These are phyloP conservation scores for Purshia tridentata DNA, from an alignment of 306 rosid genomes.

Conservation along the genomic window DNA sequence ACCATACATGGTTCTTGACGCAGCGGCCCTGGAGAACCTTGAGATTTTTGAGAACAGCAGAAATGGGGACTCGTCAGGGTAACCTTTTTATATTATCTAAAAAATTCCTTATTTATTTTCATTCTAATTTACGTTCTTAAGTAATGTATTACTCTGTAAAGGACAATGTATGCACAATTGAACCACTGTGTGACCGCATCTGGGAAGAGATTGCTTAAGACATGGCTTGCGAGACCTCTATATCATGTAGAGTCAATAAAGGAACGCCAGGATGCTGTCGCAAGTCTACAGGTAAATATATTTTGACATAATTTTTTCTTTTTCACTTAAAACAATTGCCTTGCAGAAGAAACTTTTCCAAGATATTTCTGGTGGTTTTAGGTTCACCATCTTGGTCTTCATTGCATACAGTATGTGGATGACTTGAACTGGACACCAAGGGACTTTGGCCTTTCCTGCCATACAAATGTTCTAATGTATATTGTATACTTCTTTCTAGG, in stretches of 20 bases:
- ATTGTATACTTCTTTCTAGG: slow-evolving; percentile 49
- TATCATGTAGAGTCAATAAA: slow-evolving; percentile 62
- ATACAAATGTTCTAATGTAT: slow-evolving; percentile 14
- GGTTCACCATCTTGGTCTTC: background rate
- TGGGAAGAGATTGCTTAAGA: slow-evolving; percentile 88
- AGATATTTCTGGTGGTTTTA: background rate
- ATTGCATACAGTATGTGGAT: background rate
- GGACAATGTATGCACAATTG: slow-evolving; percentile 82
- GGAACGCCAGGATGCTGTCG: slow-evolving; percentile 85
- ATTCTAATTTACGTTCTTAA: slow-evolving; percentile 34
- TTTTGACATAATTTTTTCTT: slow-evolving; percentile 9
- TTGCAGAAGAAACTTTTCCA: background rate
- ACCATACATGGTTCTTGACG: slow-evolving; percentile 91
- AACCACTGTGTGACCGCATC: slow-evolving; percentile 91
- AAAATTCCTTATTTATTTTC: slow-evolving; percentile 1
- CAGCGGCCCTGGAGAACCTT: slow-evolving; percentile 91
- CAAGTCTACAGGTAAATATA: slow-evolving; percentile 63
- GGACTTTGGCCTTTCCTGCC: background rate
- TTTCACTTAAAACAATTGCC: background rate
- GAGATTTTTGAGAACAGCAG: slow-evolving; percentile 90
- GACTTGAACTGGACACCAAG: background rate
- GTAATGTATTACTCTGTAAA: slow-evolving; percentile 34
- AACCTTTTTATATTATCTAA: slow-evolving; percentile 31
- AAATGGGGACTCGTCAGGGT: slow-evolving; percentile 91
- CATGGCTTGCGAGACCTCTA: slow-evolving; percentile 96